Conservation (phyloP, 805 yeast species). For the Pichia phayaonensis region DNA sequence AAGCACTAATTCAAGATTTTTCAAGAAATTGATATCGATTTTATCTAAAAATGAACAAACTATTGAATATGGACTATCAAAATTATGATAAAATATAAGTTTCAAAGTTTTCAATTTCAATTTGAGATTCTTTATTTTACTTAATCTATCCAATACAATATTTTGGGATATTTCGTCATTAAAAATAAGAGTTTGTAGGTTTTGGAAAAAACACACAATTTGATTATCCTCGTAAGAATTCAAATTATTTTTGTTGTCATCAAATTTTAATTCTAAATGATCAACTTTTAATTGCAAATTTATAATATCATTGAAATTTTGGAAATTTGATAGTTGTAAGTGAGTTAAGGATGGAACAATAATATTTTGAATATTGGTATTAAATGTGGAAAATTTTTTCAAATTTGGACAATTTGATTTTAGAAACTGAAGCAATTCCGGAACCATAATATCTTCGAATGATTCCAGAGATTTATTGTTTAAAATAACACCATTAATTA, state of each 20-base stretch:
- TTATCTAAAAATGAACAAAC: slow-evolving; percentile 20
- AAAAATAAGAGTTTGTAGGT: slow-evolving; percentile 18
- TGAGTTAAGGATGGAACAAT: slow-evolving; percentile 3
- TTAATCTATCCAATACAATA: slow-evolving; percentile 27
- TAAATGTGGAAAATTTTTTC: slow-evolving; percentile 1
- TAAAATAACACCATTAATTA: slow-evolving; percentile 25
- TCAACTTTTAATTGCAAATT: neutral
- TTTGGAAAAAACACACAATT: slow-evolving; percentile 27
- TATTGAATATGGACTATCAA: slow-evolving; percentile 26
- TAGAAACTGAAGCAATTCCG: slow-evolving; percentile 5
- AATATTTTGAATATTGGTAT: neutral
- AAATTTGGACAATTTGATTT: slow-evolving; percentile 12
- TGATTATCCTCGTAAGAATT: slow-evolving; percentile 3
- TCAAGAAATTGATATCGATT: slow-evolving; percentile 25
- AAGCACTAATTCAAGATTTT: slow-evolving; percentile 41
- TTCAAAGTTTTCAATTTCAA: slow-evolving; percentile 29
- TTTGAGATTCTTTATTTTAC: neutral
- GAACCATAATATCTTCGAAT: neutral
- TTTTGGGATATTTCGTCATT: slow-evolving; percentile 26
- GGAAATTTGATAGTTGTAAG: slow-evolving; percentile 9
- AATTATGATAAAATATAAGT: slow-evolving; percentile 40
- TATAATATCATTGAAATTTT: slow-evolving; percentile 1
- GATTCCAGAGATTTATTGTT: slow-evolving; percentile 6
- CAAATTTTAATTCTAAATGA: neutral
- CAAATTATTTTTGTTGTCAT: neutral